These are phyloP conservation scores for Ploettnerulaceae sp. DNA, from an alignment of 2,329 filamentous ascomycete species.

Conservation along the genomic window DNA sequence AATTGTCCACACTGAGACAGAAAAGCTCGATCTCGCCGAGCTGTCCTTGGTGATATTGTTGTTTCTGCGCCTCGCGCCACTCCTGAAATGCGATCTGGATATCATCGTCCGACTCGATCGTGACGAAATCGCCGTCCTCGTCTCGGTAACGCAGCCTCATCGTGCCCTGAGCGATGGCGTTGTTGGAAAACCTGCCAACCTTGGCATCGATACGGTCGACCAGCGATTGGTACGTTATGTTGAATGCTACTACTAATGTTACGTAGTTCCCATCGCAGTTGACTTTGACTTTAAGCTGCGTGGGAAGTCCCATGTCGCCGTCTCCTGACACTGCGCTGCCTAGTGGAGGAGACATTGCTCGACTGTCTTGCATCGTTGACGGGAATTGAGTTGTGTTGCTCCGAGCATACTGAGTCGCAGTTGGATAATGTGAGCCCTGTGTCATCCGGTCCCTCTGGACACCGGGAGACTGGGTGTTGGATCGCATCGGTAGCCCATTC, in stretches of 20 bases:
- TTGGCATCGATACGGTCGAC: conserved; percentile 97
- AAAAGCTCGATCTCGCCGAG: conserved; percentile 89
- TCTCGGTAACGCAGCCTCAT: conserved; percentile 88
- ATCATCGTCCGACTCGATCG: conserved; percentile 91
- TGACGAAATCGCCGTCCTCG: conserved; percentile 87
- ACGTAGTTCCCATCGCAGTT: conserved; percentile 89
- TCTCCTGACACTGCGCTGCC: conserved; percentile 28
- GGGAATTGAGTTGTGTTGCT: conserved; percentile 27
- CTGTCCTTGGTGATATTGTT: conserved; percentile 58
- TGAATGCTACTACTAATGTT: conserved; percentile 92
- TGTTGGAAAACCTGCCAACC: conserved; percentile 77
- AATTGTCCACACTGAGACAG: conserved; percentile 51
- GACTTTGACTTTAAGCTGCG: conserved; percentile 93
- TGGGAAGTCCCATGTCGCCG: conserved; percentile 51
- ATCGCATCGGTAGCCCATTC: conserved; percentile 59
- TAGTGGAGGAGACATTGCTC: conserved; percentile 45
- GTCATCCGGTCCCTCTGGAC: conserved; percentile 55
- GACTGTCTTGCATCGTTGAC: conserved; percentile 31
- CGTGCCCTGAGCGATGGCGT: conserved; percentile 75
- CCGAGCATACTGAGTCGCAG: conserved; percentile 34
- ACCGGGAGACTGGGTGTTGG: conserved; percentile 67
- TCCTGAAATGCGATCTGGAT: conserved; percentile 94
- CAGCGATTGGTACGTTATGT: conserved; percentile 88
- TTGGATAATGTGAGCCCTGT: conserved; percentile 37
- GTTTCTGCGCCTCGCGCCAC: conserved; percentile 73